phyloP scores from a whole-genome alignment of 306 rosid species.

The Hippophae tibetana region DNA sequence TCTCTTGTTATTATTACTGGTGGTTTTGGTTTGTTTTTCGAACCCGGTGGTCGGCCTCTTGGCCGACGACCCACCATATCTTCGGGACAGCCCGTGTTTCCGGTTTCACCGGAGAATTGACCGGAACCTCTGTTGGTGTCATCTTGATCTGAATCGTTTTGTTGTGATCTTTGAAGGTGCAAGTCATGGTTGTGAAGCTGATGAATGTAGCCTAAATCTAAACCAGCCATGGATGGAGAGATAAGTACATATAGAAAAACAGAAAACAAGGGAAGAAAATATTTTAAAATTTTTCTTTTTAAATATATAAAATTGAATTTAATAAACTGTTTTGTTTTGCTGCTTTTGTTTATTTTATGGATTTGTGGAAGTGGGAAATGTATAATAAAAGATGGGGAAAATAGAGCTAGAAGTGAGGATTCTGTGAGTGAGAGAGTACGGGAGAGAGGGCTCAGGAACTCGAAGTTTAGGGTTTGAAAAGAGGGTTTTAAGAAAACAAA shows the following conservation, averaged over 20 bases:
- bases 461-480: conserved; percentile 20
- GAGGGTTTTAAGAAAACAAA: conserved; percentile 9
- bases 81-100: conserved; percentile 18
- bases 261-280: conserved; percentile 50
- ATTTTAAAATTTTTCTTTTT: conserved; percentile 28
- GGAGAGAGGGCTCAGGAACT: conserved; percentile 3
- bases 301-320: conserved; percentile 7
- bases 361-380: conserved; percentile 37
- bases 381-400: conserved; percentile 1
- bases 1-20: conserved; percentile 84
- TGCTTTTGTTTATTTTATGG: conserved; percentile 39
- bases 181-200: conserved; percentile 55
- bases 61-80: conserved; percentile 51
- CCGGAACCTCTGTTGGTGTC: conserved; percentile 15
- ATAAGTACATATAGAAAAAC: conserved; percentile 25
- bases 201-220: conserved; percentile 77
- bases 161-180: conserved; percentile 38
- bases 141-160: conserved; percentile 34
- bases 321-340: conserved; percentile 19
- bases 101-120: conserved; percentile 31
- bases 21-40: conserved; percentile 74
- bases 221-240: conserved; percentile 71
- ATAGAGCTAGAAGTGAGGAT: background rate
- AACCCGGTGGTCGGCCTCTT: conserved; percentile 71
- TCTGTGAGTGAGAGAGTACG: background rate